These are phyloP conservation scores for Pycnococcus provasolii DNA, from an alignment of 139 green algal species.

Conservation along the genomic window DNA sequence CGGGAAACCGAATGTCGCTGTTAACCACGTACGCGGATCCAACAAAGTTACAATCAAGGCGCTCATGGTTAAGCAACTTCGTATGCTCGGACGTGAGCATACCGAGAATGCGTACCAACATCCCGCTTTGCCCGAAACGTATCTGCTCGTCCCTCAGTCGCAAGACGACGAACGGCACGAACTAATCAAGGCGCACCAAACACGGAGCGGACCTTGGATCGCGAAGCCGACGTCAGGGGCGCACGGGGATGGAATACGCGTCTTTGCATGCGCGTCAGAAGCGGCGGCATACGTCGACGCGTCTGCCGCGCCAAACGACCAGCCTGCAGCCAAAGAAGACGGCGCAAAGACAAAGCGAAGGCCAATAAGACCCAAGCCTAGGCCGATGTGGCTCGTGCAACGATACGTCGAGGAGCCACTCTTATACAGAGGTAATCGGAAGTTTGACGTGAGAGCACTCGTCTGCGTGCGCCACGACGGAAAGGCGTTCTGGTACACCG, in stretches of 20 bases:
- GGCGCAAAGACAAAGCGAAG: no score
- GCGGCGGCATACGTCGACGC: background rate
- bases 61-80: background rate
- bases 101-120: background rate
- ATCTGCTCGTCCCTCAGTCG: background rate
- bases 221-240: background rate
- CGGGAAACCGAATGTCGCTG: background rate
- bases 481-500: background rate
- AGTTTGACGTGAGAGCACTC: background rate
- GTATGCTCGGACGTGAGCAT: background rate
- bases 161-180: background rate
- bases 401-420: background rate
- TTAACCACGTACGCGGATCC: background rate
- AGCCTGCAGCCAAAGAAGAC: no score
- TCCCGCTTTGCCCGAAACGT: background rate
- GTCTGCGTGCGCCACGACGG: background rate
- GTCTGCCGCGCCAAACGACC: background rate
- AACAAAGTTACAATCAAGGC: background rate
- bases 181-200: background rate
- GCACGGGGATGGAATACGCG: background rate
- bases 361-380: background rate
- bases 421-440: background rate
- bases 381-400: background rate
- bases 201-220: background rate
- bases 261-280: background rate